Evolutionary conservation across 2,329 filamentous ascomycete species (phyloP).

Genomic region (Trichoderma sp.): DNA sequence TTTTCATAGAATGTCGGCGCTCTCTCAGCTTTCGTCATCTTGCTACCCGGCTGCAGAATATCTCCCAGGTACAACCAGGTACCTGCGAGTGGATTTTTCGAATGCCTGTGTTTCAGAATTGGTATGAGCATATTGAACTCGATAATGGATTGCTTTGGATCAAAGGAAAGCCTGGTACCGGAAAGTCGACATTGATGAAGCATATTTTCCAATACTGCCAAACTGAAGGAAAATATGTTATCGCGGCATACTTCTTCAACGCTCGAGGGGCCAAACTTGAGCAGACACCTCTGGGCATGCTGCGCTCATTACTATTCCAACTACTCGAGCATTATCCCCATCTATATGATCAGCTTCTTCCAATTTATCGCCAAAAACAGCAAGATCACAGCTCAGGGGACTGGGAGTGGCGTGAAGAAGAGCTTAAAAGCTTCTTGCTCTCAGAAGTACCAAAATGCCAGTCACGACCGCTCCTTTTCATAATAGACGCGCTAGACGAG

Average conservation of each 20-base stretch:
- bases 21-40: background rate
- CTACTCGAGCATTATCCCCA: background rate
- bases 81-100: background rate
- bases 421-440: background rate
- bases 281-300: background rate
- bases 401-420: background rate
- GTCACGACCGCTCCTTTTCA: background rate
- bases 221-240: background rate
- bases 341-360: background rate
- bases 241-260: background rate
- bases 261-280: background rate
- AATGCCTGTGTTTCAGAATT: background rate
- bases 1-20: background rate
- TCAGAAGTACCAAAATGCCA: background rate
- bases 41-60: background rate
- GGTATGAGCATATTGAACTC: background rate
- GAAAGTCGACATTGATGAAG: background rate
- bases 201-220: background rate
- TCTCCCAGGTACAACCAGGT: background rate
- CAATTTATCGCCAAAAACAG: background rate
- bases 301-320: background rate
- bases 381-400: background rate
- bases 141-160: background rate
- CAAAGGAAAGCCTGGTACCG: background rate
- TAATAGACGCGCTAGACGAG: background rate